These are phyloP conservation scores for Isoetes taiwanensis DNA, from an alignment of 75 land plant species.

Conservation along the genomic window DNA sequence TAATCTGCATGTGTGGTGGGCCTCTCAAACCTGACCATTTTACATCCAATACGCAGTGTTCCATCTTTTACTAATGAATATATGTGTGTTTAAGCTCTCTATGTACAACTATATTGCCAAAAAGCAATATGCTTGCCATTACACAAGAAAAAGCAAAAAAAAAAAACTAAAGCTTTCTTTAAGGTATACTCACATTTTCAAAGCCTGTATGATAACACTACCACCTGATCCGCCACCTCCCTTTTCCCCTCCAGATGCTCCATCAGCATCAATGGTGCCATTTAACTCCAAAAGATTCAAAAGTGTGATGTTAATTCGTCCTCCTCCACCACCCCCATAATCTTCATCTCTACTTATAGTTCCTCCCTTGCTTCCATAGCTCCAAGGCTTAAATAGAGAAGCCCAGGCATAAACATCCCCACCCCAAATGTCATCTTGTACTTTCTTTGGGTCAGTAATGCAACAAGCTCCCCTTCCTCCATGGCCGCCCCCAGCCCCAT, in stretches of 20 bases:
- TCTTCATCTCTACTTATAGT: conserved; percentile 47
- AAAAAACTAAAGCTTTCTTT: too few species aligned
- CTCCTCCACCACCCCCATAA: conserved; percentile 86
- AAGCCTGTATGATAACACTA: conserved; percentile 50
- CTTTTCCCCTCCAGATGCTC: conserved; percentile 59
- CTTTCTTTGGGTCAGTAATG: conserved; percentile 30
- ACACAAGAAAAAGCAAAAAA: too few species aligned
- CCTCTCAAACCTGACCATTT: too few species aligned
- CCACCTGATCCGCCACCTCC: conserved; percentile 99
- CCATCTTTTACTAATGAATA: too few species aligned
- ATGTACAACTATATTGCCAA: too few species aligned
- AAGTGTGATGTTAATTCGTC: conserved; percentile 37
- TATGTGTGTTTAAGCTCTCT: too few species aligned
- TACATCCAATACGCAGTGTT: too few species aligned
- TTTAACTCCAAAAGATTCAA: conserved; percentile 32
- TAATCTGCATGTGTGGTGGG: too few species aligned
- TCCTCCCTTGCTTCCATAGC: conserved; percentile 85
- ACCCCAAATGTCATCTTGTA: conserved; percentile 89
- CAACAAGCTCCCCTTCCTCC: conserved; percentile 97
- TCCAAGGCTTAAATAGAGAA: conserved; percentile 46
- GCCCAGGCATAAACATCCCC: conserved; percentile 91
- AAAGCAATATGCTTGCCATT: too few species aligned
- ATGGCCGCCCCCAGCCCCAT: conserved; percentile 95
- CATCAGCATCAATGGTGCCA: conserved; percentile 70
- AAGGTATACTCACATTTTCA: conserved; percentile 66